Evolutionary conservation across 768 basidiomycete species (phyloP).

Genomic region (Paxillus rubicundulus): DNA sequence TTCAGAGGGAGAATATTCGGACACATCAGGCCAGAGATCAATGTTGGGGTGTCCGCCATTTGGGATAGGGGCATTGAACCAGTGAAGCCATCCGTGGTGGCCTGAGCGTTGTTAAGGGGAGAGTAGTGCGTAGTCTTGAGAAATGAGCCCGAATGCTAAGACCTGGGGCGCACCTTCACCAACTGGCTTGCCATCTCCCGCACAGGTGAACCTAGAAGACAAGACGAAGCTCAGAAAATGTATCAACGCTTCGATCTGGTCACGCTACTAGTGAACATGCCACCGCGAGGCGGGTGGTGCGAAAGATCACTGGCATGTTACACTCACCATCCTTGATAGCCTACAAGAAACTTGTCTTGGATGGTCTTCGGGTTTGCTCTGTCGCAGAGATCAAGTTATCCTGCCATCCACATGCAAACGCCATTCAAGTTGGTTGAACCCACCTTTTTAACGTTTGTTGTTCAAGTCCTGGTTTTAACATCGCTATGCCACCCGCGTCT

Average conservation of each 20-base stretch:
- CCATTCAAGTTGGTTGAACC: neutral
- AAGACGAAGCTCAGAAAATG: neutral
- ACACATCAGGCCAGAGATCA: conserved; percentile 80
- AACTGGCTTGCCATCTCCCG: conserved; percentile 65
- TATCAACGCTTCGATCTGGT: neutral
- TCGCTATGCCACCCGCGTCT: neutral
- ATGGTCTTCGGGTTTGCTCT: conserved; percentile 74
- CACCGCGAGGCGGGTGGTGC: neutral
- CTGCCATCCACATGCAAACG: neutral
- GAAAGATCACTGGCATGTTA: neutral
- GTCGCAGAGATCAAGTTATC: neutral
- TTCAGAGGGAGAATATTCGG: conserved; percentile 67
- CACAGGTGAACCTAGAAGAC: conserved; percentile 62
- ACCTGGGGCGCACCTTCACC: conserved; percentile 46
- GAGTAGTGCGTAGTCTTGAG: conserved; percentile 10
- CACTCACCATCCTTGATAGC: conserved; percentile 83
- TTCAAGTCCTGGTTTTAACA: neutral
- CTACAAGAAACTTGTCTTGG: conserved; percentile 80
- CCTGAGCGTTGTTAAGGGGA: conserved; percentile 25
- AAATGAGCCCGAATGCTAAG: neutral
- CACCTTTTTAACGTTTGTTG: conserved; percentile 11
- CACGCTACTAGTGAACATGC: neutral
- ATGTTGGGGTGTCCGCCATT: conserved; percentile 69
- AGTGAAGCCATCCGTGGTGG: conserved; percentile 87
- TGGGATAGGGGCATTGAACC: conserved; percentile 69